Evolutionary conservation across 139 green algal genomes (phyloP).

Genomic region (Eudorina sp.): DNA sequence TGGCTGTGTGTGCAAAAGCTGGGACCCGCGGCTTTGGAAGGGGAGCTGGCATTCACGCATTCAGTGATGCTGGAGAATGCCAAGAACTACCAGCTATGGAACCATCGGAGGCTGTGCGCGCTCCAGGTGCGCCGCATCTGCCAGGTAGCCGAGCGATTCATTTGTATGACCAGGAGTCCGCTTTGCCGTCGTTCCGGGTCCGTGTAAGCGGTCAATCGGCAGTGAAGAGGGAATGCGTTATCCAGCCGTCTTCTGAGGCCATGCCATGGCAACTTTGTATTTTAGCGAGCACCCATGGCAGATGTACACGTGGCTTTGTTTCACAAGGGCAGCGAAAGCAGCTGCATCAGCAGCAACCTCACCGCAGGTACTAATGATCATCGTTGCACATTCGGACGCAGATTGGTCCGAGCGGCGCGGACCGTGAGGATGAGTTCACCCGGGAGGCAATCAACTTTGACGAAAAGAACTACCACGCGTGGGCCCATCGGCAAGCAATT

Average conservation of each 20-base stretch:
- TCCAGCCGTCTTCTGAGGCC: too few relatives aligned
- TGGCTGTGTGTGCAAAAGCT: slow-evolving; percentile 62
- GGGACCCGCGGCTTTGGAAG: not conserved
- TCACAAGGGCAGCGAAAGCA: too few relatives aligned
- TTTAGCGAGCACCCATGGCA: too few relatives aligned
- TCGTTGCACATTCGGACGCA: not conserved
- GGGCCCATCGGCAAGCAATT: slow-evolving; percentile 84
- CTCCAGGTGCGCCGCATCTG: slow-evolving; percentile 58
- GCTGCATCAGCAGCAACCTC: too few relatives aligned
- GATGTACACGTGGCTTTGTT: too few relatives aligned
- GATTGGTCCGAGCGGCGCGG: slow-evolving; percentile 46
- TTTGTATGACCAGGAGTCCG: too few relatives aligned
- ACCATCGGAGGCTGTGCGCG: slow-evolving; percentile 78
- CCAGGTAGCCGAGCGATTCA: too few relatives aligned
- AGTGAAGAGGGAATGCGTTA: too few relatives aligned
- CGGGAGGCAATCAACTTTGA: slow-evolving; percentile 73
- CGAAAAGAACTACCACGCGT: slow-evolving; percentile 94
- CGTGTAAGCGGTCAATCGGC: too few relatives aligned
- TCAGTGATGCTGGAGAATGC: slow-evolving; percentile 60
- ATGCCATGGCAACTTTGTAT: too few relatives aligned
- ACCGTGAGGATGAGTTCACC: slow-evolving; percentile 59
- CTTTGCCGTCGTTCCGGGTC: too few relatives aligned
- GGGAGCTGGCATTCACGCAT: slow-evolving; percentile 54
- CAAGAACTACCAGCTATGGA: slow-evolving; percentile 98
- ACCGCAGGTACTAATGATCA: too few relatives aligned